phyloP scores from a whole-genome alignment of 2,329 filamentous ascomycete genomes.

The Botryosphaeria dothidea region DNA sequence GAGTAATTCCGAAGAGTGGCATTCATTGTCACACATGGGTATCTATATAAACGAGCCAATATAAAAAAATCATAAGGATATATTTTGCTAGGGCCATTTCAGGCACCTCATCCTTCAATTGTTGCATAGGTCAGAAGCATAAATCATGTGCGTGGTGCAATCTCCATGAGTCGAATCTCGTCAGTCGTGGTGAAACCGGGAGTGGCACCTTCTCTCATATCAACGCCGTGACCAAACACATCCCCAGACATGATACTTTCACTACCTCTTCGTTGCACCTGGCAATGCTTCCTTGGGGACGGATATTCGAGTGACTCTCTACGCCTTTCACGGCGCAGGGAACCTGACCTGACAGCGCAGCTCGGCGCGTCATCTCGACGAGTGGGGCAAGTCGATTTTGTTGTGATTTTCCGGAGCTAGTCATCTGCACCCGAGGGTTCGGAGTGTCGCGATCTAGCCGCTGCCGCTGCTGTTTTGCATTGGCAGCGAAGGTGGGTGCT shows the following conservation, averaged over 20 bases:
- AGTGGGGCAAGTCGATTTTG: not conserved
- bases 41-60: not conserved
- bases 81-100: not conserved
- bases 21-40: constrained; percentile 11
- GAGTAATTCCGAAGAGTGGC: not conserved
- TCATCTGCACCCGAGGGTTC: not conserved
- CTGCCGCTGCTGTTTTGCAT: constrained; percentile 20
- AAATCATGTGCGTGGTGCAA: not conserved
- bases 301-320: not conserved
- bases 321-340: not conserved
- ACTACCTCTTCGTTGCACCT: not conserved
- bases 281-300: not conserved
- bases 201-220: not conserved
- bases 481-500: constrained; percentile 14
- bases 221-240: constrained; percentile 8
- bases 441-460: not conserved
- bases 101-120: constrained; percentile 6
- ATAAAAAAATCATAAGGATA: not conserved
- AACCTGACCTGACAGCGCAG: not conserved
- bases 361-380: not conserved
- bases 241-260: not conserved
- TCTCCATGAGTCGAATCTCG: not conserved
- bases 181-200: not conserved
- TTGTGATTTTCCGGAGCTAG: not conserved
- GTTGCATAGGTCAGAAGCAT: constrained; percentile 6